Conservation (phyloP, 768 basidiomycete genomes). For the Gloeostereum incarnatum region DNA sequence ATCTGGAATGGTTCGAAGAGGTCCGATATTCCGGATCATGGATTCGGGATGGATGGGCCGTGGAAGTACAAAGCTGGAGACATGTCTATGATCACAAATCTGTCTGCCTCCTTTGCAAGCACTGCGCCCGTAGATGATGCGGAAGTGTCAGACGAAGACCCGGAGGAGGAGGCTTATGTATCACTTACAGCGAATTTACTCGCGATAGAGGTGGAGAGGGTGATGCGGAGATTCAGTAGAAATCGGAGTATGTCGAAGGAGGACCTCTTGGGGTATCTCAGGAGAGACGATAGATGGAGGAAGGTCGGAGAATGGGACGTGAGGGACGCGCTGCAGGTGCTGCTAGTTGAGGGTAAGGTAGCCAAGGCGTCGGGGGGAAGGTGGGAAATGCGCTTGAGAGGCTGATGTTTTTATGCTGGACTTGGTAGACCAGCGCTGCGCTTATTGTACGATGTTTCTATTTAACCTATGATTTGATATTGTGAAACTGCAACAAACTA, state of each 20-base stretch:
- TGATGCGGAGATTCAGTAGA: constrained; percentile 19
- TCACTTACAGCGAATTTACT: constrained; percentile 47
- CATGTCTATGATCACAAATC: constrained; percentile 16
- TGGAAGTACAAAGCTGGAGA: constrained; percentile 37
- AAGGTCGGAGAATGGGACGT: constrained; percentile 56
- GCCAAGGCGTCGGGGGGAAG: too few species aligned
- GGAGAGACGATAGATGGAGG: constrained; percentile 56
- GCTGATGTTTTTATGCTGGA: too few species aligned
- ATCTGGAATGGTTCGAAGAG: constrained; percentile 61
- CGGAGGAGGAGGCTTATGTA: constrained; percentile 59
- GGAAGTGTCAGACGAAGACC: constrained; percentile 51
- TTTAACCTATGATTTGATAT: too few species aligned
- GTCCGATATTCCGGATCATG: constrained; percentile 13
- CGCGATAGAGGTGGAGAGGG: constrained; percentile 33
- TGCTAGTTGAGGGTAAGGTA: constrained; percentile 27
- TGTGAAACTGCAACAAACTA: too few species aligned
- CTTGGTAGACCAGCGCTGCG: too few species aligned
- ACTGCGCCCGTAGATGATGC: constrained; percentile 22
- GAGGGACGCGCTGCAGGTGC: constrained; percentile 45
- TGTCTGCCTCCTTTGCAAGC: constrained; percentile 19
- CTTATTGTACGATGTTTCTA: too few species aligned
- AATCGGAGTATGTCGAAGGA: constrained; percentile 19
- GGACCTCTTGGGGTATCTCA: constrained; percentile 37
- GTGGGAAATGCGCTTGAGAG: too few species aligned
- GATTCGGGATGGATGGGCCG: constrained; percentile 19